Base-by-base conservation (phyloP, 495 filamentous ascomycete genomes). In the Haplographium delicatum region DNA sequence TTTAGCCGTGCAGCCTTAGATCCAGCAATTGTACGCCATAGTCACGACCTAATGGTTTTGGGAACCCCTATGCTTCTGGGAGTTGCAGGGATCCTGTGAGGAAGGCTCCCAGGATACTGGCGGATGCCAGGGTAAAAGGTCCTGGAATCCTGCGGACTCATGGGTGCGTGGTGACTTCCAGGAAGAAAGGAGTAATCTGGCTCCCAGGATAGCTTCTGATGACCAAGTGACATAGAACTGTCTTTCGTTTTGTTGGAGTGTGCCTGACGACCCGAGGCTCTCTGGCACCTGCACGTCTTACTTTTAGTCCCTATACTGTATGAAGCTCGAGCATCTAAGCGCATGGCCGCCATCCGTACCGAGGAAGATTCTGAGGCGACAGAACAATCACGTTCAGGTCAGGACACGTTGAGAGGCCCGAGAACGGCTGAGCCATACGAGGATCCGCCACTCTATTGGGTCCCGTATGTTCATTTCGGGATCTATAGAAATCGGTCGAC, bases 101-200 rank as follows among this genome's bases (percentile, higher is more conserved):
- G 24, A 25, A 45, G 42, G 42, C 24, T 45, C 23, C 42, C 24
- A 45, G 42, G 42, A 45, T 10, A 13, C 16, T 22, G 42, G 24
- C 30, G 42, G 15, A 45, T 45, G 13, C 42, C 42, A 45, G 42
- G 42, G 30, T 19, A 16, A 45, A 45, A 26, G 19, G 13, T 45
- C 42, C 42, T 45, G 42, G 42, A 26, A 45, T 5, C 24, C 42
- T 45, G 20, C 19, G 27, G 27, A 25, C 42, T 45, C 42, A 25
- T 45, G 20, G 42, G 42, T 26, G 13, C 42, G 24, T 45, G 25
- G 23, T 27, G 27, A 23, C 42, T 45, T 25, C 42, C 42, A 31
- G 42, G 42, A 45, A 22, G 24, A 45, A 26, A 45, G 42, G 41
- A 44, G 41, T 44, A 44, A 28, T 44, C 24, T 44, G 41, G 41